Percentiles rank a stretch among this genome's conserved stretches.
Evolutionary conservation across 352 stramenopile genomes (phyloP).

Genomic region (Pythium rhizo-oryzae): DNA sequence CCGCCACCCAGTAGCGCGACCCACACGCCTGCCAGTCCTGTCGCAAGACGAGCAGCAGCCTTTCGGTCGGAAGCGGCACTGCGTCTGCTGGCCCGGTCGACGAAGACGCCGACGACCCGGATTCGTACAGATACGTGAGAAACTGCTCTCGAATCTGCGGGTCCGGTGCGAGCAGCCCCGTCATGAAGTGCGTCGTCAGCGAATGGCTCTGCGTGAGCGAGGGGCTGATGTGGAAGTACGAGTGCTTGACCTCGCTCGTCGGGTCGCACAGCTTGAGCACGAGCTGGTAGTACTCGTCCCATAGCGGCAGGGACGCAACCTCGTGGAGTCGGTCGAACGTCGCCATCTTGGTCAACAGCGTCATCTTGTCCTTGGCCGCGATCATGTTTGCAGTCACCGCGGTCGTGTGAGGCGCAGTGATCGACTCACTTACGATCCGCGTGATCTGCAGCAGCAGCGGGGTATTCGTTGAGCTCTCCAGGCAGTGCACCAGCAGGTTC

Average conservation of each 20-base stretch:
- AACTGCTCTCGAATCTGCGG: constrained; percentile 66
- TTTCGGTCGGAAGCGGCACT: constrained; percentile 40
- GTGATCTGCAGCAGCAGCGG: constrained; percentile 83
- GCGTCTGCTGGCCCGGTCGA: constrained; percentile 45
- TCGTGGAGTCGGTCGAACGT: constrained; percentile 87
- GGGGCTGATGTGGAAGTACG: constrained; percentile 72
- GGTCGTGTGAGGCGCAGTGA: constrained; percentile 36
- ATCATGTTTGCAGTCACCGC: constrained; percentile 63
- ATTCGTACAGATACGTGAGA: constrained; percentile 67
- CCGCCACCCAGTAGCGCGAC: constrained; percentile 82
- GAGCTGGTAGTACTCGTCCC: constrained; percentile 79
- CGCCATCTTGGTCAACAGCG: constrained; percentile 84
- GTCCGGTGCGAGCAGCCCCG: constrained; percentile 77
- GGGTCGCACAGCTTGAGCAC: constrained; percentile 78
- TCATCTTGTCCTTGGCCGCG: constrained; percentile 88
- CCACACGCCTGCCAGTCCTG: constrained; percentile 90
- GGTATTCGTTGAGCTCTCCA: constrained; percentile 86
- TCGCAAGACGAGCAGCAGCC: constrained; percentile 71
- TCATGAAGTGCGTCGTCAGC: constrained; percentile 79
- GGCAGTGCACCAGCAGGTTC: constrained; percentile 82
- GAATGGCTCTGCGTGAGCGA: constrained; percentile 57
- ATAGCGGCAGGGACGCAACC: constrained; percentile 79
- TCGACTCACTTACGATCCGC: constrained; percentile 72
- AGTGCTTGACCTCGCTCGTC: constrained; percentile 56
- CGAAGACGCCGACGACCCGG: constrained; percentile 18